Evolutionary conservation across 768 basidiomycete genomes (phyloP), one percentile per base, ranked within the genome.

Genomic region (Lactarius pseudohatsudake): DNA sequence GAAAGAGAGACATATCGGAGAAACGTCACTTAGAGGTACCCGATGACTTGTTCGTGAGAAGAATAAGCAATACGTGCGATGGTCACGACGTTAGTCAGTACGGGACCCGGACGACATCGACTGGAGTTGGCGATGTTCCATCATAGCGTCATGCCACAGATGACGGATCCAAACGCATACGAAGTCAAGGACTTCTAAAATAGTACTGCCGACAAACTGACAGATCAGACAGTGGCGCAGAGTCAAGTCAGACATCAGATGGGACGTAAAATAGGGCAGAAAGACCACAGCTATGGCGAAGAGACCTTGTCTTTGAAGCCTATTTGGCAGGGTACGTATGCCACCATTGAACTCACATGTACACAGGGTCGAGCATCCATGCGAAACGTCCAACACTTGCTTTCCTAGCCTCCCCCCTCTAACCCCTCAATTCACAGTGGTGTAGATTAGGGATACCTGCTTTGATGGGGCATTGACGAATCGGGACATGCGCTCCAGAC

Each of bases 241-340:
- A 34, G 22, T 53, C n/a, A 38, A 32, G 32, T 54, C 6, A 58
- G 40, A 66, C 50, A 47, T 62, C 65, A 62, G 62, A 38, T 5
- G 11, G 28, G 50, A 53, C 47, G 50, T 53, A 53, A 53, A 53
- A 53, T 15, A 26, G 50, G 22, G n/a, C 22, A 53, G 50, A 53
- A 54, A 66, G 56, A 57, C 60, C 47, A 41, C 22, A 30, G 50
- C 22, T 36, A 32, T 36, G 43, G 40, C 16, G 56, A 32, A 26
- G 28, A 43, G 47, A 36, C 62, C 26, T 41, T 61, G 50, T 43
- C 30, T 50, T 62, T 58, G 65, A 58, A 66, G 61, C 57, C 47
- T 62, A 66, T 43, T 22, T 66, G 61, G 40, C 61, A n/a, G 34
- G 38, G 61, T 62, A 54, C 47, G 34, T 54, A 40, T 55, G 47